Base-by-base conservation (phyloP, 768 basidiomycete species). In the Phaeotremella skinneri region DNA sequence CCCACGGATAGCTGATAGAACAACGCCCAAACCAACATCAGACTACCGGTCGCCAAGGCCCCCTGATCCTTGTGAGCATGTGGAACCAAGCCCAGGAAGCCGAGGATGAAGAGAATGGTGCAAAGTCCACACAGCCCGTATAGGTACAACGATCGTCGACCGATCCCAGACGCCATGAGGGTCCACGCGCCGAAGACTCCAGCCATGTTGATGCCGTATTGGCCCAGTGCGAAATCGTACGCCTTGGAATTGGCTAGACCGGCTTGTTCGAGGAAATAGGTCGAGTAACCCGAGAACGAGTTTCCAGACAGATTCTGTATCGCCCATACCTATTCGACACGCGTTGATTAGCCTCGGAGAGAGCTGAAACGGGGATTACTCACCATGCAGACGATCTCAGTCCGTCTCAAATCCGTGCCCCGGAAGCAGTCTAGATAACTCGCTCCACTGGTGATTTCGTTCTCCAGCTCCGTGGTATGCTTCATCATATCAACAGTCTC, bases 321-420 rank as follows among this genome's bases (percentile, higher is more conserved):
- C 21, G 66, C 63, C 73, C 74, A 77, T 2, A 58, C 65, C 43
- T 45, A 45, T n/a, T n/a, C n/a, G 9, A 39, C n/a, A 39, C 21
- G 23, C 20, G 23, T 7, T 45, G 13, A 45, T 13, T 7, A 45
- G 11, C 43, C n/a, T n/a, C n/a, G n/a, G n/a, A n/a, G n/a, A n/a
- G n/a, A n/a, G n/a, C n/a, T n/a, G 43, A 45, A 30, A 52, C 53
- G 31, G 49, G 56, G 9, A 13, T 45, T 6, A 45, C 43, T 13
- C 23, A 45, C 55, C 52, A 61, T 56, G 29, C 64, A 65, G 20
- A 70, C 91, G 76, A 91, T 77, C 61, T 78, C 77, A 25, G 78
- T 79, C 17, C 79, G 63, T 13, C 79, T 61, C 0, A 69, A 54
- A 54, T 80, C 76, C 48, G 68, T 65, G 1, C 78, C 78, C 42